Evolutionary conservation across 768 basidiomycete genomes (phyloP).

Genomic region (Tylopilus balloui): DNA sequence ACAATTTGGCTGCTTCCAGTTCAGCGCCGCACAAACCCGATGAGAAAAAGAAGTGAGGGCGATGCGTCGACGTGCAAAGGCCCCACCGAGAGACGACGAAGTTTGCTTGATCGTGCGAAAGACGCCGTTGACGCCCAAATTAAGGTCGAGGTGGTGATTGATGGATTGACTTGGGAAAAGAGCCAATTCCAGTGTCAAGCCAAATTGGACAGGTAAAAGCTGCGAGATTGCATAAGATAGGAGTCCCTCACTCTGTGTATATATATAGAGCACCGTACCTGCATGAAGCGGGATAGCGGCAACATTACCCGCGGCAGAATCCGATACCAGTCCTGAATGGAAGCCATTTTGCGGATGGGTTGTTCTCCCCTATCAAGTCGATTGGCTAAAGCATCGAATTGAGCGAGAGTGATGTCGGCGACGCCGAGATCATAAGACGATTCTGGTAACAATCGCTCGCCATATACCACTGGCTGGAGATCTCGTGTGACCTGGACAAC

Average conservation of each 20-base stretch:
- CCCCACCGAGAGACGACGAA: conserved; percentile 46
- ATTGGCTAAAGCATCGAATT: conserved; percentile 67
- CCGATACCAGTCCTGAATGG: conserved; percentile 43
- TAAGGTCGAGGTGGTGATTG: conserved; percentile 61
- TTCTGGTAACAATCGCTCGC: conserved; percentile 72
- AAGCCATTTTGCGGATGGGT: conserved; percentile 28
- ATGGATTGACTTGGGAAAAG: conserved; percentile 48
- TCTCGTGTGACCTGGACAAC: conserved; percentile 92
- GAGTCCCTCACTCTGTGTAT: conserved; percentile 1
- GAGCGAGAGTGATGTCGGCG: conserved; percentile 75
- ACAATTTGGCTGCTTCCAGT: conserved; percentile 99
- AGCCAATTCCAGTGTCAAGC: conserved; percentile 80
- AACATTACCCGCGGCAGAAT: conserved; percentile 54
- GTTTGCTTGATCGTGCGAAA: conserved; percentile 78
- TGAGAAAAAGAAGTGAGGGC: conserved; percentile 93
- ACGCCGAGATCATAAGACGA: conserved; percentile 73
- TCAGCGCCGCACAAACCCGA: conserved; percentile 82
- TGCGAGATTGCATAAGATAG: conserved; percentile 28
- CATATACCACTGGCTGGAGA: conserved; percentile 80
- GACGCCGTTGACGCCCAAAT: conserved; percentile 79
- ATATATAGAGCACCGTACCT: conserved; percentile 42
- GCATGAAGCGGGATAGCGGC: conserved; percentile 69
- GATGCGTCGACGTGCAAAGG: conserved; percentile 64
- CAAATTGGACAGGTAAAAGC: conserved; percentile 58
- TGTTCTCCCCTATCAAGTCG: conserved; percentile 43